A percentile compares a stretch with the other conserved stretches of the same genome.
These are phyloP conservation scores for Solanum pinnatisectum DNA, from an alignment of 257 asterid species.

Conservation along the genomic window DNA sequence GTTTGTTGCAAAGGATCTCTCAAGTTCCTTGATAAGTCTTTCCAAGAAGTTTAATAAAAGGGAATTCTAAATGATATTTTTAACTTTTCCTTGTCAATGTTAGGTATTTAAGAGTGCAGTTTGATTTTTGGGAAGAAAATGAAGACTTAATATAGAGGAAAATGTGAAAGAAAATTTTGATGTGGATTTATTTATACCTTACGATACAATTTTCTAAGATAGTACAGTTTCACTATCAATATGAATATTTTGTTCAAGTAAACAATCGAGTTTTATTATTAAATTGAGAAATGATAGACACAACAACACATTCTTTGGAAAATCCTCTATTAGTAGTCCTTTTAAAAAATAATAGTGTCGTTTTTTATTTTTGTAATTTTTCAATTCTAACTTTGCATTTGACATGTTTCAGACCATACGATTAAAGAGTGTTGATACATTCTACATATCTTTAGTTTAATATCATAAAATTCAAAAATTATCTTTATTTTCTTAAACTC, in stretches of 20 bases:
- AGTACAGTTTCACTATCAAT: neutral
- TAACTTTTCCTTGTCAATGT: neutral
- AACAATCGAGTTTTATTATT: no score
- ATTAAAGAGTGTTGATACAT: no score
- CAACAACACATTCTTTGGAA: no score
- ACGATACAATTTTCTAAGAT: neutral
- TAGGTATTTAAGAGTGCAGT: neutral
- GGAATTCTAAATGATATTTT: neutral
- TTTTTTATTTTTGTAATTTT: no score
- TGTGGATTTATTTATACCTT: no score
- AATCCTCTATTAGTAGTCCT: neutral
- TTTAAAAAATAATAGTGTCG: neutral
- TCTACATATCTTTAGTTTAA: no score
- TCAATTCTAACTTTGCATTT: no score
- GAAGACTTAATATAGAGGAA: neutral
- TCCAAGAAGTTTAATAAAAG: neutral
- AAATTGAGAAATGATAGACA: no score
- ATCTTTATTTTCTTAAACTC: no score
- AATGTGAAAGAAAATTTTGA: no score
- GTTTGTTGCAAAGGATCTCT: neutral
- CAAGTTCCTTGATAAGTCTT: neutral
- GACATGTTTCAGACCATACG: no score
- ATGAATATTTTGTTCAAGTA: neutral
- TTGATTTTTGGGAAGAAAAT: neutral
- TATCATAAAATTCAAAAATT: no score